Evolutionary conservation across 2,329 filamentous ascomycete species (phyloP).

Genomic region (Curvularia spicifera): DNA sequence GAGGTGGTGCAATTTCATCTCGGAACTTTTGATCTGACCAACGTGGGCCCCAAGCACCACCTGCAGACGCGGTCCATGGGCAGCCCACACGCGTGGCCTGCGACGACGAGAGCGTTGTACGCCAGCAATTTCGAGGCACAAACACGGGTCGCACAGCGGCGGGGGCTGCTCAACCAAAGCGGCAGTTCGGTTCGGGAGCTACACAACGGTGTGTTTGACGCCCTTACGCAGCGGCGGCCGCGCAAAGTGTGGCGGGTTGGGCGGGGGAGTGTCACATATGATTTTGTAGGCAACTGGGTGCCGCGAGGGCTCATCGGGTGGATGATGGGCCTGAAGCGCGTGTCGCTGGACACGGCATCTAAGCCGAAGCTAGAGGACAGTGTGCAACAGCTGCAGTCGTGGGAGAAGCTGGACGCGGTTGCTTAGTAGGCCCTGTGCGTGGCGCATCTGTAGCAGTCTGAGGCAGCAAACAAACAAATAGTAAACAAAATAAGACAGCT

Average conservation of each 20-base stretch:
- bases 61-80: conserved; percentile 43
- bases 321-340: conserved; percentile 84
- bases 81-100: conserved; percentile 49
- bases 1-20: conserved; percentile 87
- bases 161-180: conserved; percentile 60
- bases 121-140: conserved; percentile 49
- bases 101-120: conserved; percentile 45
- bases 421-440: conserved; percentile 9
- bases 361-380: conserved; percentile 52
- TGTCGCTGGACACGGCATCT: conserved; percentile 48
- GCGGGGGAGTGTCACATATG: conserved; percentile 82
- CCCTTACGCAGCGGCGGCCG: conserved; percentile 70
- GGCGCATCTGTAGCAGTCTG: background rate
- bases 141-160: conserved; percentile 52
- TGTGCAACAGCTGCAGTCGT: conserved; percentile 47
- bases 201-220: conserved; percentile 89
- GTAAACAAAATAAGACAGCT: background rate
- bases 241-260: conserved; percentile 77
- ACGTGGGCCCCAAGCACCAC: conserved; percentile 58
- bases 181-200: conserved; percentile 79
- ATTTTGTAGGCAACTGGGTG: conserved; percentile 80
- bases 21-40: conserved; percentile 84
- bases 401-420: conserved; percentile 54
- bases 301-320: conserved; percentile 81
- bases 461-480: background rate